Base-by-base conservation (phyloP, 1,139 yeast genomes). In the Sugiyamaella grinbergsii region DNA sequence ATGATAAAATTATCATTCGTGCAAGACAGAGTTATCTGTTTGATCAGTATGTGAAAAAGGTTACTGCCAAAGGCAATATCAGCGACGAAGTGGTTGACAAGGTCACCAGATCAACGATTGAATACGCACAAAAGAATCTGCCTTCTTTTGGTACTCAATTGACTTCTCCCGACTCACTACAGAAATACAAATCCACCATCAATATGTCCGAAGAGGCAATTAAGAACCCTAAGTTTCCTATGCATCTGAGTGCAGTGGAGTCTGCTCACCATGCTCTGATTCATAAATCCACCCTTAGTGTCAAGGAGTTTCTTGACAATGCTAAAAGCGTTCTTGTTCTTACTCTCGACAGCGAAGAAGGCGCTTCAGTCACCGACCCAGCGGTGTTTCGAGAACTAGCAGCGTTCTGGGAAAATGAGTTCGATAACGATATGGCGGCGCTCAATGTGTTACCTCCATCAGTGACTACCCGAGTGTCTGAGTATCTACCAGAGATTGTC, bases 381-480 rank as follows among this genome's bases (percentile, higher is more conserved):
- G 79, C 79, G 22, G 79, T 93, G 51, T 94, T 93, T 74, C 79
- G 83, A 59, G 80, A 83, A 53, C 77, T 93, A 57, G 93, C 98
- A 23, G 81, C 95, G 3, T 86, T 73, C 67, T 93, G 98, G 97
- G 98, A 93, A 71, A 74, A 76, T 53, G 82, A 84, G 65, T 93
- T 77, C 65, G 86, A 91, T 68, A 76, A 80, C 50, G 98, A 93
- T 63, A 94, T 93, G 99, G 75, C 76, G 8, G 77, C 76, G 34
- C 77, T 93, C 66, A 91, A 90, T 62, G 98, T 93, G 10, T 74
- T 87, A 49, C 85, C 94, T 5, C 86, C 98, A 4, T 77, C 86
- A 4, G 77, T 90, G 39, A 88, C 95, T 31, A 93, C 98, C 3
- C 81, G 99, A 62, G 99, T 93, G n/a, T 86, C 96, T 2, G 98